Base-by-base conservation (phyloP, 495 filamentous ascomycete genomes). In the Daldinia vernicosa region DNA sequence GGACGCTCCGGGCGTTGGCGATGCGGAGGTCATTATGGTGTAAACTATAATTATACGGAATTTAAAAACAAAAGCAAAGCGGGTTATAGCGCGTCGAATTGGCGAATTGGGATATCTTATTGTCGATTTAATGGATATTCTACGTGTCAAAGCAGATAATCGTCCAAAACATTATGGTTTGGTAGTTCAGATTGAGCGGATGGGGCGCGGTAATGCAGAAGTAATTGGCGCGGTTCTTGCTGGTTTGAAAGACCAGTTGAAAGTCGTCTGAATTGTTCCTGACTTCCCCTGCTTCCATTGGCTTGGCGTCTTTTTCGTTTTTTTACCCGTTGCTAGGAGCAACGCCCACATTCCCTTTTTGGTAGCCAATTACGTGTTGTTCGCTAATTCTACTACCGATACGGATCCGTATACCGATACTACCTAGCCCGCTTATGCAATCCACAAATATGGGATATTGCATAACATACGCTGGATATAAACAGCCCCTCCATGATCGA, bases 1-100 rank as follows among this genome's bases (percentile, higher is more conserved):
- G n/a, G 72, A 70, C 60, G 74, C 75, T 45, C 75, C 63, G 43
- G 82, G 77, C 26, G 79, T 79, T 43, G 79, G 80, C 43, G 78
- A 81, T 71, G 76, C 70, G 27, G 79, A 66, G 27, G 79, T 74
- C 78, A 81, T 81, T 58, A 39, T 68, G 32, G 26, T 69, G 54
- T 74, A 54, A 59, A 6, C 35, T 52, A 56, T 57, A 43, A 45
- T 37, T 51, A 59, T 59, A 60, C 28, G 56, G 14, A 45, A 51
- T 33, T 47, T 6, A 17, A 37, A 64, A 55, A 43, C 39, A 52
- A 54, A 54, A 67, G 35, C 52, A 39, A 39, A 63, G 33, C 22
- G 30, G 53, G 35, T 47, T 54, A 24, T 40, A 71, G 70, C 72
- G 75, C 71, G 75, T 75, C 69, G 50, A 73, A 71, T 67, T 65